These are phyloP conservation scores for Gentiana macrophylla DNA, from an alignment of 257 asterid genomes.

Conservation along the genomic window DNA sequence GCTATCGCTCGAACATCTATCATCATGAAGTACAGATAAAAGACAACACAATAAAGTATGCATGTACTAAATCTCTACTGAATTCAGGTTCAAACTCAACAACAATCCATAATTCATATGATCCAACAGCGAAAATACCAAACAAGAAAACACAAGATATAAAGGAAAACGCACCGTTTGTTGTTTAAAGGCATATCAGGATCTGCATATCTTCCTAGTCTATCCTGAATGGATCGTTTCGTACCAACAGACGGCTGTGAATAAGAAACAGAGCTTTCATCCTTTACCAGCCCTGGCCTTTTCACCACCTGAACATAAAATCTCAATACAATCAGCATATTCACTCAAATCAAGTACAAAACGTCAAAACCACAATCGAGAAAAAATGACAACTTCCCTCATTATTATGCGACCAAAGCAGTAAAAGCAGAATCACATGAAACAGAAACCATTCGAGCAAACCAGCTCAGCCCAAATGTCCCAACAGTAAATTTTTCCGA, in stretches of 20 bases:
- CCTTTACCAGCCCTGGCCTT: constrained; percentile 33
- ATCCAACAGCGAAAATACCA: constrained; percentile 1
- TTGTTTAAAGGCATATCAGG: constrained; percentile 23
- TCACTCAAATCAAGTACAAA: not conserved
- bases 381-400: not conserved
- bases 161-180: constrained; percentile 45
- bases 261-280: constrained; percentile 21
- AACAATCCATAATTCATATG: not conserved
- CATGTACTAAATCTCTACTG: not conserved
- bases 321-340: not conserved
- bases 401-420: not conserved
- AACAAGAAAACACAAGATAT: constrained; percentile 1
- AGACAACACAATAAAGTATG: no score
- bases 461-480: no score
- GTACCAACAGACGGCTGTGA: constrained; percentile 39
- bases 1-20: no score
- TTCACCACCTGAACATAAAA: constrained; percentile 52
- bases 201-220: constrained; percentile 66
- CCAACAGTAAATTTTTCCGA: no score
- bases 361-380: not conserved
- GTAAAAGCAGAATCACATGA: not conserved
- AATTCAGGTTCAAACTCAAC: not conserved
- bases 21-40: no score
- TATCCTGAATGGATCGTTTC: constrained; percentile 69
- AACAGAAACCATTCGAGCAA: not conserved